Evolutionary conservation across 805 yeast species (phyloP).

Genomic region (Nakazawaea ernobii): DNA sequence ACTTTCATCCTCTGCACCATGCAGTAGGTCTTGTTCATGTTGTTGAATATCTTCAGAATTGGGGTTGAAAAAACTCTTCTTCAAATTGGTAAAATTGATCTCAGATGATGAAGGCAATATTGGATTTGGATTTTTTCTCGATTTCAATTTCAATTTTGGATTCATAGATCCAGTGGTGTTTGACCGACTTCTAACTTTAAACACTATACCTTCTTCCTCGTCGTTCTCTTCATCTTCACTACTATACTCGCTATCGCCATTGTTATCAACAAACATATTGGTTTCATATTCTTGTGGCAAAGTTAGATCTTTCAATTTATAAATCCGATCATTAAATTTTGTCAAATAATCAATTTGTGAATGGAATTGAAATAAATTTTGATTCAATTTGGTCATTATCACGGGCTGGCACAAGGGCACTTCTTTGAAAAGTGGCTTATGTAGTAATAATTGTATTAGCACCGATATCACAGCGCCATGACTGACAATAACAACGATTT

Average conservation of each 20-base stretch:
- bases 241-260: constrained; percentile 3
- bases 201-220: constrained; percentile 7
- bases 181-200: constrained; percentile 7
- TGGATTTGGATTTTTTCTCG: neutral
- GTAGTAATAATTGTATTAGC: constrained; percentile 30
- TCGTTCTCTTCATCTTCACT: constrained; percentile 1
- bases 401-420: constrained; percentile 32
- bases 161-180: constrained; percentile 10
- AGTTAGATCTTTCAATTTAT: constrained; percentile 4
- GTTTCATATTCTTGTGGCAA: constrained; percentile 9
- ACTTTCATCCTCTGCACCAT: neutral
- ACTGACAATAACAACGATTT: constrained; percentile 29
- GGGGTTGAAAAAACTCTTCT: neutral
- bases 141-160: no score
- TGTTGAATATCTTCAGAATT: neutral
- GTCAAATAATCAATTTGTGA: neutral
- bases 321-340: constrained; percentile 2
- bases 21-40: neutral
- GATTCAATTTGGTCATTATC: constrained; percentile 1
- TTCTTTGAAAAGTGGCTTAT: constrained; percentile 32
- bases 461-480: constrained; percentile 40
- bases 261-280: constrained; percentile 5
- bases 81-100: constrained; percentile 5
- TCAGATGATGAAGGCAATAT: constrained; percentile 3
- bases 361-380: constrained; percentile 7